Evolutionary conservation across 805 yeast species (phyloP).

Genomic region (Yamadazyma insecticola): DNA sequence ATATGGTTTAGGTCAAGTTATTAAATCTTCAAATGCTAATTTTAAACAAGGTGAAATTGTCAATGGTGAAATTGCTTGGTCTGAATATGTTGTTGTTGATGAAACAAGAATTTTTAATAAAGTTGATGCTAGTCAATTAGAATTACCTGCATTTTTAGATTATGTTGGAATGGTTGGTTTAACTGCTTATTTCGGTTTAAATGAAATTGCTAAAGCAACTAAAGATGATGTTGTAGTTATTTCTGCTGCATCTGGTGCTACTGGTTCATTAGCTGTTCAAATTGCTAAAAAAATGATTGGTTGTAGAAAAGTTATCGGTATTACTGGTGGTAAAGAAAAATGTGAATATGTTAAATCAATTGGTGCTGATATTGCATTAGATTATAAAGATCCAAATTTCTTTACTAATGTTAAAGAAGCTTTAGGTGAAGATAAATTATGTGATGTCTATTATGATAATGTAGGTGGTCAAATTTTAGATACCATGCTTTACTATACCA

Average conservation of each 20-base stretch:
- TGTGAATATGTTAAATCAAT: slow-evolving; percentile 48
- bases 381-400: slow-evolving; percentile 42
- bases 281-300: slow-evolving; percentile 25
- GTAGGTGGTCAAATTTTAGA: slow-evolving; percentile 20
- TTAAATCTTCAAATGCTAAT: slow-evolving; percentile 18
- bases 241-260: slow-evolving; percentile 32
- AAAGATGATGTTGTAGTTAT: slow-evolving; percentile 18
- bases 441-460: slow-evolving; percentile 21
- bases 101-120: slow-evolving; percentile 13
- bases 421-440: slow-evolving; percentile 32
- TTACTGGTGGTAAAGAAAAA: slow-evolving; percentile 41
- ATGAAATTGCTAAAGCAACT: slow-evolving; percentile 27
- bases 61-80: slow-evolving; percentile 18
- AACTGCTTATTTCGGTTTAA: slow-evolving; percentile 28
- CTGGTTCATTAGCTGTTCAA: slow-evolving; percentile 28
- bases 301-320: slow-evolving; percentile 24
- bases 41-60: slow-evolving; percentile 23
- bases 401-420: slow-evolving; percentile 12
- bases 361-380: slow-evolving; percentile 50
- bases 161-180: slow-evolving; percentile 24
- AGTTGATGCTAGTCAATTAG: slow-evolving; percentile 13
- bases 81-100: slow-evolving; percentile 17
- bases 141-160: slow-evolving; percentile 22
- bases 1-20: slow-evolving; percentile 20
- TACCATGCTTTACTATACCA: slow-evolving; percentile 9